phyloP scores from a whole-genome alignment of 257 asterid species.

The Nemophila menziesii region DNA sequence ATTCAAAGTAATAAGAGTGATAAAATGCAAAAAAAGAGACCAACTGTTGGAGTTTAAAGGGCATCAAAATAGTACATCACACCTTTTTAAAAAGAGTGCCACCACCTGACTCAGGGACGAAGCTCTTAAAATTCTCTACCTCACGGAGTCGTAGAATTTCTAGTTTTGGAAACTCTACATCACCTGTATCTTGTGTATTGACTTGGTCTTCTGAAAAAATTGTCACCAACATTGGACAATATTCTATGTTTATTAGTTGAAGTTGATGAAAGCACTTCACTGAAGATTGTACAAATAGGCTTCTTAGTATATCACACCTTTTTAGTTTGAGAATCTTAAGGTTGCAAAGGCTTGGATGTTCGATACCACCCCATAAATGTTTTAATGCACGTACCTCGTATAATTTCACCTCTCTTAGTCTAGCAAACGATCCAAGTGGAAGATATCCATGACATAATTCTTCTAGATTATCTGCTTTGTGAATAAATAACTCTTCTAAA shows the following conservation, averaged over 20 bases:
- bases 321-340: neutral
- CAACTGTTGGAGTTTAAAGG: too few relatives aligned
- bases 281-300: neutral
- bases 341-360: neutral
- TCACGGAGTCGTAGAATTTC: neutral
- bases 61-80: too few relatives aligned
- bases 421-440: conserved; percentile 2
- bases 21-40: too few relatives aligned
- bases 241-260: neutral
- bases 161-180: conserved; percentile 4
- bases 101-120: neutral
- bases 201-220: neutral
- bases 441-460: neutral
- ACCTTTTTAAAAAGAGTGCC: neutral
- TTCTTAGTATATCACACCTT: neutral
- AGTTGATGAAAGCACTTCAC: conserved; percentile 2
- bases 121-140: conserved; percentile 1
- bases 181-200: neutral
- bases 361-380: neutral
- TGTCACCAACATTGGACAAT: too few relatives aligned
- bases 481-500: neutral
- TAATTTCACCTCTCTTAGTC: conserved; percentile 1
- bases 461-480: neutral
- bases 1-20: too few relatives aligned
- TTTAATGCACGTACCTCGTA: neutral